Evolutionary conservation across 2,329 filamentous ascomycete genomes (phyloP), one percentile per base, ranked within the genome.

Genomic region (Phyllachora maydis): DNA sequence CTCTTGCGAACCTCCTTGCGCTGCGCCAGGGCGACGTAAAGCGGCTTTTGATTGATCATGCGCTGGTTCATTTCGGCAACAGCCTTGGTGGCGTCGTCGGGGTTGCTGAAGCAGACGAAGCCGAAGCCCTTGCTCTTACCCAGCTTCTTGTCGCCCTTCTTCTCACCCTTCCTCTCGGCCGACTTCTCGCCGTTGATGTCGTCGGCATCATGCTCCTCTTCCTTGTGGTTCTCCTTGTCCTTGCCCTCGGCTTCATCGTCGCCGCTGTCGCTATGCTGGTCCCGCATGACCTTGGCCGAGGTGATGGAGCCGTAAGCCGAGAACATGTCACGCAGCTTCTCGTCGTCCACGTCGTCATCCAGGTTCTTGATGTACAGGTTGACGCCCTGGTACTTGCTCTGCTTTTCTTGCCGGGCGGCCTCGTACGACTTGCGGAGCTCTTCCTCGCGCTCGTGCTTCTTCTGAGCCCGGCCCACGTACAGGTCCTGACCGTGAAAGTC

Each of bases 301-400:
- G 88, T 98, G 52, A 98, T 95, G 40, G 78, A 79, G 32, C 88
- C 88, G 41, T 77, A 95, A 36, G 81, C 65, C 43, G 72, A 59
- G 52, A 98, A 98, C 49, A 95, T 75, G 42, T 83, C 73, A 41
- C 88, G 82, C 32, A 98, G 70, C 66, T 92, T 92, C 43, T 98
- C 88, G 39, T 98, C 88, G 43, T 98, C 88, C 36, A 98, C 70
- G 30, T 95, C 88, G 38, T 98, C 88, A 35, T 82, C 76, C 30
- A 98, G 62, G 56, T 98, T 98, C 73, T 98, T 98, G 59, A 98
- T 88, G 61, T 98, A 98, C 23, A 98, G 67, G 62, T 98, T 98
- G 51, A 98, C 88, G 38, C 88, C 88, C 59, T 92, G 82, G 58
- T 98, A 98, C 64, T 98, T 98, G 60, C 70, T 90, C 50, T 82